These are phyloP conservation scores for Diaporthe destruens DNA, from an alignment of 2,329 filamentous ascomycete species.

Conservation along the genomic window DNA sequence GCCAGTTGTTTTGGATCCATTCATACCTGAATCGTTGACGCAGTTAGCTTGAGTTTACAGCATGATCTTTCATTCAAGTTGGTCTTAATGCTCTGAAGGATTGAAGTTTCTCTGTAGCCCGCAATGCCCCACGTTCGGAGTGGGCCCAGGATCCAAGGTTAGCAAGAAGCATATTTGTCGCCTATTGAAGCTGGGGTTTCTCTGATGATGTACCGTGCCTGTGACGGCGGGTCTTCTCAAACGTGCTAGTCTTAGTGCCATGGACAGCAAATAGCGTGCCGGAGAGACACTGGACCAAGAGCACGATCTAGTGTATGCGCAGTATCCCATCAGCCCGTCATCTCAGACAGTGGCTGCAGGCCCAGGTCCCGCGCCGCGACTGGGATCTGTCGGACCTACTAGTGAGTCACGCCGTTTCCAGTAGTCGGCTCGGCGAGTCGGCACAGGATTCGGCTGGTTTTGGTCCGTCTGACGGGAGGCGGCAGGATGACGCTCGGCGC, in stretches of 20 bases:
- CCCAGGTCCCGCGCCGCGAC: neutral
- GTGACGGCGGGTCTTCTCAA: neutral
- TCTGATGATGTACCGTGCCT: neutral
- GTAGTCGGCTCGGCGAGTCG: conserved; percentile 15
- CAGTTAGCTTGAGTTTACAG: no score
- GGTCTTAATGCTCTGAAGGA: no score
- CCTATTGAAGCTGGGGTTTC: neutral
- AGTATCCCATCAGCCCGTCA: conserved; percentile 2
- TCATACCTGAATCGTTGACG: no score
- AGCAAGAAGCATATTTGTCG: no score
- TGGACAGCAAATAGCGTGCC: no score
- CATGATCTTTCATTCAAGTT: no score
- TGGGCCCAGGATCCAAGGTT: no score
- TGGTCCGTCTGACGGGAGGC: neutral
- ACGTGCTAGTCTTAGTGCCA: neutral
- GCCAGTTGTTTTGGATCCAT: no score
- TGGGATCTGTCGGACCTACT: neutral
- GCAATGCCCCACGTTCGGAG: no score
- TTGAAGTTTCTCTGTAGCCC: no score
- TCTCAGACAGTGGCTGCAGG: neutral
- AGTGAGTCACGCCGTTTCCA: conserved; percentile 12
- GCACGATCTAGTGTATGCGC: neutral
- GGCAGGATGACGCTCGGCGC: neutral
- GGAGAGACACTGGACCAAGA: neutral
- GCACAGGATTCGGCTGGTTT: neutral